These are phyloP conservation scores for Yamadazyma takamatsuzukensis DNA, from an alignment of 805 yeast genomes.

Conservation along the genomic window DNA sequence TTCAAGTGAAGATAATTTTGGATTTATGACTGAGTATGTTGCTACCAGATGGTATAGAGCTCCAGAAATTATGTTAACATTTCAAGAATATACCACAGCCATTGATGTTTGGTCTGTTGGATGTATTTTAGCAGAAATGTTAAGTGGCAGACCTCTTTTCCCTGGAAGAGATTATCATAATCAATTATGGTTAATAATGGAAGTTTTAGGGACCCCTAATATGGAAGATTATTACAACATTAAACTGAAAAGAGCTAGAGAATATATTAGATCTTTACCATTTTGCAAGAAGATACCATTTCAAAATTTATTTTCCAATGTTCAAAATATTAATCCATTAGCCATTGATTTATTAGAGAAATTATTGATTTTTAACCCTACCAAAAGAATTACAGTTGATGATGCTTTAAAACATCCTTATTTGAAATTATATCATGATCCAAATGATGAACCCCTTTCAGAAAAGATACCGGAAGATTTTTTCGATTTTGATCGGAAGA, in stretches of 20 bases:
- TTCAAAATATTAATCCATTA: conserved; percentile 29
- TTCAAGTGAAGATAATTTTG: conserved; percentile 60
- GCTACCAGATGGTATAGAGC: conserved; percentile 98
- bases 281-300: conserved; percentile 61
- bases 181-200: conserved; percentile 81
- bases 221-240: conserved; percentile 73
- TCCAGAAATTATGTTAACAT: conserved; percentile 94
- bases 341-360: conserved; percentile 59
- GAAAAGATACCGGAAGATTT: conserved; percentile 81
- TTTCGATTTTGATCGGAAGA: conserved; percentile 82
- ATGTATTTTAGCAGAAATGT: conserved; percentile 88
- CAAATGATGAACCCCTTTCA: conserved; percentile 87
- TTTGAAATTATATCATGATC: conserved; percentile 89
- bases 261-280: conserved; percentile 80
- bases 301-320: conserved; percentile 40
- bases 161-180: conserved; percentile 94
- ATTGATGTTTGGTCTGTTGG: conserved; percentile 98
- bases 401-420: conserved; percentile 82
- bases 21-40: conserved; percentile 93
- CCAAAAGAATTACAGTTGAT: conserved; percentile 66
- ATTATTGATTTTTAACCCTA: conserved; percentile 69
- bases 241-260: conserved; percentile 80
- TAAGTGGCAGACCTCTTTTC: conserved; percentile 81
- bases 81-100: conserved; percentile 89
- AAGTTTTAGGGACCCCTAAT: conserved; percentile 83